Evolutionary conservation across 2,329 filamentous ascomycete species (phyloP).

Genomic region (Verticillium nonalfalfae): DNA sequence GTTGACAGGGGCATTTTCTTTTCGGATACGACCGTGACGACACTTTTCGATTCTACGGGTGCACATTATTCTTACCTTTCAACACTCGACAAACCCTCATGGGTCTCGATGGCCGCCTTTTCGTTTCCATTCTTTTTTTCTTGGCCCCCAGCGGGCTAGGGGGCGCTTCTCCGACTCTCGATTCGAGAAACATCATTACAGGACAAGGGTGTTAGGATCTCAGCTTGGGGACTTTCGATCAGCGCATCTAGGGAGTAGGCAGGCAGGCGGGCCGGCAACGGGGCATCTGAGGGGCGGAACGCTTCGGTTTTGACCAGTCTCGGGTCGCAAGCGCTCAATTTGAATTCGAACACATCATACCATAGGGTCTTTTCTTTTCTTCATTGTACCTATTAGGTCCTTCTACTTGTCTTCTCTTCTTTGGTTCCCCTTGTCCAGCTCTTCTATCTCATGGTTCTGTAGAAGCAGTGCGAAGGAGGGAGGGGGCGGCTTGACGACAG

Average conservation of each 20-base stretch:
- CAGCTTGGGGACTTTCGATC: background rate
- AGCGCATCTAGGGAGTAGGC: background rate
- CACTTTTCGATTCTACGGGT: background rate
- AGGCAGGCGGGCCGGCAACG: background rate
- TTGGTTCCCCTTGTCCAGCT: background rate
- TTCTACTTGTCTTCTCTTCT: background rate
- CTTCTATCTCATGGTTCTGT: background rate
- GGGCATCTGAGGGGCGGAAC: background rate
- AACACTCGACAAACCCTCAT: constrained; percentile 23
- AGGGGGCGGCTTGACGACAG: background rate
- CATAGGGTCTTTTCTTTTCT: background rate
- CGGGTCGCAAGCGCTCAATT: background rate
- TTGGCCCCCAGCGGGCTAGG: constrained; percentile 11
- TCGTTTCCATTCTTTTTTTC: constrained; percentile 7
- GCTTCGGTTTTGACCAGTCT: background rate
- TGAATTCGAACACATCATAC: background rate
- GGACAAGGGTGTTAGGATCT: background rate
- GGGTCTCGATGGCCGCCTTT: constrained; percentile 24
- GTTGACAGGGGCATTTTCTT: background rate
- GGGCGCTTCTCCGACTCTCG: background rate
- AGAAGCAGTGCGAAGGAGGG: background rate
- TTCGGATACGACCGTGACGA: background rate
- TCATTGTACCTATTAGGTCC: background rate
- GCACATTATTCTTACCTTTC: background rate
- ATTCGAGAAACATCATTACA: background rate